Evolutionary conservation across 2,329 filamentous ascomycete species (phyloP), one percentile per base, ranked within the genome.

Genomic region (Verticillium nonalfalfae): DNA sequence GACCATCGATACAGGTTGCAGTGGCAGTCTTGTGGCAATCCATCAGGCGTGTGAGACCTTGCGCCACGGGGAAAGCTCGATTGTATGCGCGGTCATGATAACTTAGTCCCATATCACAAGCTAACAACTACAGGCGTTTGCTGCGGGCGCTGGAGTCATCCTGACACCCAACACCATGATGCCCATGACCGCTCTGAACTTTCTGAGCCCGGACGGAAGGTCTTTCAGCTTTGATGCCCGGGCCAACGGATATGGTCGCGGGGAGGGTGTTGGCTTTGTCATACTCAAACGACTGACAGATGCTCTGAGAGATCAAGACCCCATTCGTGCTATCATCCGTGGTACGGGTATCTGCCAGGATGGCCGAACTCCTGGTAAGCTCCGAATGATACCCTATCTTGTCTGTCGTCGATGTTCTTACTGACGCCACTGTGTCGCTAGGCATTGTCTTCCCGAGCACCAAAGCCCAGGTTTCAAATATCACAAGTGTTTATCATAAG

Each of bases 161-260:
- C 71, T 84, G 14, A 81, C 79, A 0, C 81, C 81, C 0, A 80
- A 80, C 59, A 84, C 81, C 4, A 82, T 84, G 67, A 81, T 83
- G 73, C 80, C 81, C 1, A 84, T 84, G 81, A 81, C 80, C 1
- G 80, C 78, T 4, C 69, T 84, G 18, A 82, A 81, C 63, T 82
- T 85, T 59, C 72, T 85, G 0, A 81, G 80, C 54, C 76, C 79
- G 1, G 76, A 81, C 60, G 81, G 82, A 1, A 81, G 76, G 62
- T 79, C 75, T 39, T 79, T 79, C 62, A 82, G 81, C 5, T 87
- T 83, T 67, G 86, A 87, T 66, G 69, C 75, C n/a, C 76, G 78
- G 3, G 87, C 84, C 18, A 82, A 84, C 62, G 88, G 87, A 1
- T 90, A 89, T 67, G 85, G 82, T 0, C 78, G 86, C 36, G 87